Percentiles rank a stretch among this genome's conserved stretches.
phyloP scores from a whole-genome alignment of 805 yeast species.

The Schwanniomyces vanrijiae region DNA sequence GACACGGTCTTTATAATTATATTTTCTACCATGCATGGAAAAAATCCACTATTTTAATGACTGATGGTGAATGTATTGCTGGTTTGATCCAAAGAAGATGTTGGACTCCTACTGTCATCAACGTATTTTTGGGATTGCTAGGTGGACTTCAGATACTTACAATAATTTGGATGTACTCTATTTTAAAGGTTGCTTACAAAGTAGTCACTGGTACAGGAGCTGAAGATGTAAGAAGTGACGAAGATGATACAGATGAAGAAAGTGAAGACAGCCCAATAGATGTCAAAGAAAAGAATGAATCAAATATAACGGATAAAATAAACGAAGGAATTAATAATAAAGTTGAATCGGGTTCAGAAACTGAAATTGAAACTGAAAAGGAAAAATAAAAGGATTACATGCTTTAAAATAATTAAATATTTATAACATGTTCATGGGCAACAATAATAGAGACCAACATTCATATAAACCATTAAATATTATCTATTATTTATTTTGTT shows the following conservation, averaged over 20 bases:
- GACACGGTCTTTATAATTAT: slow-evolving; percentile 75
- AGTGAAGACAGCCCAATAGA: neutral
- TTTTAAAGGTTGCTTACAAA: slow-evolving; percentile 64
- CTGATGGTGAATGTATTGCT: slow-evolving; percentile 39
- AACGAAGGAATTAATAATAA: neutral
- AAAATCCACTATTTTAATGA: slow-evolving; percentile 40
- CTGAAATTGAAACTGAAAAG: neutral
- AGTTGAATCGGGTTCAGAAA: neutral
- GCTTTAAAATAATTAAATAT: neutral
- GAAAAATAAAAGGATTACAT: neutral
- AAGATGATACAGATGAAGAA: slow-evolving; percentile 52
- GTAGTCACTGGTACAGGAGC: slow-evolving; percentile 75
- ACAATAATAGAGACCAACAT: neutral
- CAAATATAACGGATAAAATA: neutral
- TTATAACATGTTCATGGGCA: neutral
- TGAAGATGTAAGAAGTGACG: slow-evolving; percentile 85
- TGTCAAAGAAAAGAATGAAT: neutral
- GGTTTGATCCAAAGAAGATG: slow-evolving; percentile 45
- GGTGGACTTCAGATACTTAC: slow-evolving; percentile 66
- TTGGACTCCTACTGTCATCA: slow-evolving; percentile 46
- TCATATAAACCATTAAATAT: neutral
- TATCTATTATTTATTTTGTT: neutral
- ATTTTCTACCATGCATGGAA: slow-evolving; percentile 59
- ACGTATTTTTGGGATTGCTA: slow-evolving; percentile 54
- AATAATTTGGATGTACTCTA: slow-evolving; percentile 73